Evolutionary conservation across 1,284 basidiomycete genomes (phyloP), one percentile per base, ranked within the genome.

Genomic region (Trichosporon faecale): DNA sequence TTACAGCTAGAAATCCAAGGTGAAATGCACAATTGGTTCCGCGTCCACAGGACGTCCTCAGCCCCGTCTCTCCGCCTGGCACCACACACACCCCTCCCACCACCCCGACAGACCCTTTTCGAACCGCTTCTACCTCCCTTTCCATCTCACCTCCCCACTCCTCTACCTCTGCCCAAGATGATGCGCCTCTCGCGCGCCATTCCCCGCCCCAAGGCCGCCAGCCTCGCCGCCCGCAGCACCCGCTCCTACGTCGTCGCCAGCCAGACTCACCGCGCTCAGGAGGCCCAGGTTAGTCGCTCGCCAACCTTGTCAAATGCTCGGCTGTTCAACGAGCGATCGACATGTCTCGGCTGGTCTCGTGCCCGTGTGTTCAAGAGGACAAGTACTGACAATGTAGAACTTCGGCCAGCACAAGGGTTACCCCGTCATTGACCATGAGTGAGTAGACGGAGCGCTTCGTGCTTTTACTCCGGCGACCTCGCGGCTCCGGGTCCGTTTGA

Each of bases 401-500:
- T 83, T 82, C 73, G 82, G 82, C 65, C 79, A 83, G 70, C 74
- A 77, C 73, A 83, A 83, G 76, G 81, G 80, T 25, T 98, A 99
- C 84, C 93, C 95, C 46, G 87, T 99, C 76, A 95, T 99, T 80
- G 96, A 99, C 83, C 96, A 99, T 83, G 87, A 88, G 81, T 79
- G 73, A 75, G 75, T 75, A 35, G 27, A 27, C 21, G 40, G 11
- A 9, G 66, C 14, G 40, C 40, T 52, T 40, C 35, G 16, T 23
- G 46, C 21, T 25, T 35, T 52, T 61, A 37, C 63, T 49, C 60
- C 69, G 57, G 52, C 6, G 23, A 52, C 18, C 16, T 31, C 37
- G 49, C 21, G 7, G 4, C 8, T 6, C 16, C 27, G 27, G 29
- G 29, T 31, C 27, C 29, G 16, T 8, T 31, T 60, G 25, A 25